Percentiles rank a stretch among this genome's conserved stretches.
These are phyloP conservation scores for Heritiera fomes DNA, from an alignment of 345 rosid genomes.

Conservation along the genomic window DNA sequence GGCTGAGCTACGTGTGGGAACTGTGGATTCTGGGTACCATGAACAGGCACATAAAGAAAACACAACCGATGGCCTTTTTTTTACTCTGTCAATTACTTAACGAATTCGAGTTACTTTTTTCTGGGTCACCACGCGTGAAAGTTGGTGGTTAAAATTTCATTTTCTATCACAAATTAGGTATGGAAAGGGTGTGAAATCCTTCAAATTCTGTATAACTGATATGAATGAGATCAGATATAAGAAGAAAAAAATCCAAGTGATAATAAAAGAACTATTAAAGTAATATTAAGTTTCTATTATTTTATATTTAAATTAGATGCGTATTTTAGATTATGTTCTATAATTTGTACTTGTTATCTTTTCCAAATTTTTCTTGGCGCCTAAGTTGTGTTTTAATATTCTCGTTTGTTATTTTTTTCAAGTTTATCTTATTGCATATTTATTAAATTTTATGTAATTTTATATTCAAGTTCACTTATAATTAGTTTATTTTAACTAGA, in stretches of 20 bases:
- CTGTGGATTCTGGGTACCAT: background rate
- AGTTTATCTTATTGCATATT: no score
- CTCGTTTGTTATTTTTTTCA: no score
- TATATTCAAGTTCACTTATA: no score
- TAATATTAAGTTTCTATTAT: no score
- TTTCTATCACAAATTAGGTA: background rate
- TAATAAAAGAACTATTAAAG: background rate
- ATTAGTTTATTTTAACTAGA: no score
- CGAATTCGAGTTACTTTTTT: background rate
- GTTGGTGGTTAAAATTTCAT: background rate
- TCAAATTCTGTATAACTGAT: background rate
- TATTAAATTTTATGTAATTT: no score
- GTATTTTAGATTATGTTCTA: no score
- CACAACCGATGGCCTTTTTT: background rate
- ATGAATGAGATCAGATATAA: background rate
- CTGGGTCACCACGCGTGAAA: background rate
- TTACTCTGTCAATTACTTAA: background rate
- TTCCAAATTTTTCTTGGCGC: no score
- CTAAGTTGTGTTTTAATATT: no score
- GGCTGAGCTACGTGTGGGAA: background rate
- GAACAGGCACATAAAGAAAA: background rate
- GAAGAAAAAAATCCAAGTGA: background rate
- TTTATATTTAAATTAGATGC: no score
- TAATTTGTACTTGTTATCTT: no score
- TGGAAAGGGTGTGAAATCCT: background rate